Evolutionary conservation across 1,139 yeast species (phyloP), one percentile per base, ranked within the genome.

Genomic region (Arxiozyma slooffiae): DNA sequence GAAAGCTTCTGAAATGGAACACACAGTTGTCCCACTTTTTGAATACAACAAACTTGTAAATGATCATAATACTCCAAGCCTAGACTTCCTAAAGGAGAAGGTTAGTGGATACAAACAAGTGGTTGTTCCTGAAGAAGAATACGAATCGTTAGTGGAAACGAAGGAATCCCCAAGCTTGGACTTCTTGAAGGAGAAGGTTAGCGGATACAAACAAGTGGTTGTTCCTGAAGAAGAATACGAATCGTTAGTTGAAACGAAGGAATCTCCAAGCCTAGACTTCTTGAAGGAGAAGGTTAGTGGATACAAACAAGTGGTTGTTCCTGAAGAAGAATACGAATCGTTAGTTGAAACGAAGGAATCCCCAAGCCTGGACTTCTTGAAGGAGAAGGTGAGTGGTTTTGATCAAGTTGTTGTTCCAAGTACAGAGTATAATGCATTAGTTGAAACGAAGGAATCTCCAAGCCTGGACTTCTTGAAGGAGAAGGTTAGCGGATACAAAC

Each of bases 161-260:
- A 18, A 17, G 8, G 23, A 34, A 22, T 34, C 36, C 20, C 53
- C 53, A 14, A 20, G 44, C 16, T 4, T 46, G 4, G 42, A 30
- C n/a, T 30, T 60, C 47, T 51, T 67, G 47, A 49, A 48, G 7
- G 57, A 58, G n/a, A 58, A 67, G 43, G 61, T 68, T 4, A 7
- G 17, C 4, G 7, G 6, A 7, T 44, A 45, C 24, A 34, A 24
- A 1, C 8, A 38, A 20, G 21, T 21, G 3, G 6, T 46, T 17
- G 21, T 48, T 7, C 9, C 23, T 5, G 36, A 37, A 4, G 42
- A 18, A 11, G 70, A 66, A n/a, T 63, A 55, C n/a, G 41, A 57
- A 16, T 24, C 14, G 2, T 26, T 48, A 7, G 9, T n/a, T 3
- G 22, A 48, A 8, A 22, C 39, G 7, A 14, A 18, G 16, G 21